Percentiles rank a stretch among this genome's conserved stretches.
Conservation (phyloP, 208 protist species). For the Phytomonas sp. region DNA sequence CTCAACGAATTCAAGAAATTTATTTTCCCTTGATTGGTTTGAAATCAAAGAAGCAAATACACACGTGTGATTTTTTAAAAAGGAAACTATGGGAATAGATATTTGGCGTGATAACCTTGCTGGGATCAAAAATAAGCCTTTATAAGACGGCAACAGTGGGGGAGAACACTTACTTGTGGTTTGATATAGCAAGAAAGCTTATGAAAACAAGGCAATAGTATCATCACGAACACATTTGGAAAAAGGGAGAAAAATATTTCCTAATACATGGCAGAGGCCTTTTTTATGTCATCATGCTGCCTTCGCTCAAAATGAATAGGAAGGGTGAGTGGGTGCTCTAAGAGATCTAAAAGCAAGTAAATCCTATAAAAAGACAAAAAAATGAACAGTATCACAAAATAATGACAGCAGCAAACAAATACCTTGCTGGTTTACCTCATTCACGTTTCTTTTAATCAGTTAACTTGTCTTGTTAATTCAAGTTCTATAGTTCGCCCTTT, state of each 20-base stretch:
- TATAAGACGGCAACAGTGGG: constrained; percentile 7
- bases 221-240: background rate
- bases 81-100: background rate
- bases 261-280: background rate
- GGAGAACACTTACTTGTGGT: background rate
- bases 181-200: background rate
- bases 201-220: background rate
- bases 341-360: constrained; percentile 4
- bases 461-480: background rate
- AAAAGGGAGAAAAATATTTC: constrained; percentile 3
- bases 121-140: background rate
- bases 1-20: background rate
- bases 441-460: background rate
- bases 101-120: background rate
- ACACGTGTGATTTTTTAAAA: background rate
- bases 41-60: background rate
- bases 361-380: constrained; percentile 14
- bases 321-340: background rate
- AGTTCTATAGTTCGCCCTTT: constrained; percentile 7
- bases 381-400: constrained; percentile 13
- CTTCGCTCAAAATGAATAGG: background rate
- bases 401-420: constrained; percentile 5
- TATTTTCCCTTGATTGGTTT: too few relatives aligned
- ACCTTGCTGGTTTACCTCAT: background rate
- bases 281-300: background rate